A percentile compares a stretch with the other conserved stretches of the same genome.
Evolutionary conservation across 2,329 filamentous ascomycete species (phyloP).

Genomic region (Curvularia sp.): DNA sequence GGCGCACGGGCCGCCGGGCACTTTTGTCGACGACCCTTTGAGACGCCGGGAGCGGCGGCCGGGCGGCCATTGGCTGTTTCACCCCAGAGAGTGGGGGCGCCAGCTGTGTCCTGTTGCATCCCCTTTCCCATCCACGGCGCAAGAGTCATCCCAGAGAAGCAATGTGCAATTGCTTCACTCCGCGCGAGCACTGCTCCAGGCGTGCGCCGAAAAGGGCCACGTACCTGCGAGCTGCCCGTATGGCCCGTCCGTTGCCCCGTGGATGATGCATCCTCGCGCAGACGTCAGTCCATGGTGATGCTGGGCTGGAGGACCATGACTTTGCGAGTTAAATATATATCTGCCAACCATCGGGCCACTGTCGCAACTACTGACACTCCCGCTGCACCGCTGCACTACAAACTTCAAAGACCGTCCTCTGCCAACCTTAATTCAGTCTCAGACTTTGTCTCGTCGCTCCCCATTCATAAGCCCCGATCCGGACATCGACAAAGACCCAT

Average conservation of each 20-base stretch:
- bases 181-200: constrained; percentile 34
- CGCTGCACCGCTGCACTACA: constrained; percentile 27
- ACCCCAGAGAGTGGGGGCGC: constrained; percentile 29
- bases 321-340: constrained; percentile 30
- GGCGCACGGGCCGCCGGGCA: constrained; percentile 25
- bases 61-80: constrained; percentile 36
- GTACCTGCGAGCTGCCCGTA: constrained; percentile 40
- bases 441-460: constrained; percentile 30
- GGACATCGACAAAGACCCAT: constrained; percentile 5
- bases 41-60: constrained; percentile 43
- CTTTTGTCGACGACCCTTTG: constrained; percentile 35
- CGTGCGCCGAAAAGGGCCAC: constrained; percentile 41
- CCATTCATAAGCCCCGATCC: constrained; percentile 22
- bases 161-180: constrained; percentile 43
- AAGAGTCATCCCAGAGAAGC: constrained; percentile 35
- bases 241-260: constrained; percentile 41
- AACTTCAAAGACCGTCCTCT: constrained; percentile 14
- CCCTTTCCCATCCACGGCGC: constrained; percentile 38
- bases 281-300: constrained; percentile 20
- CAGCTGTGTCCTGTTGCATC: constrained; percentile 35
- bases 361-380: constrained; percentile 31
- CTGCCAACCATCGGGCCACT: constrained; percentile 25
- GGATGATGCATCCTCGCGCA: constrained; percentile 34
- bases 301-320: constrained; percentile 19
- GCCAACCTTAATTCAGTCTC: constrained; percentile 26